A percentile compares a stretch with the other conserved stretches of the same genome.
phyloP scores from a whole-genome alignment of 495 filamentous ascomycete species.

The Platismatia glauca region DNA sequence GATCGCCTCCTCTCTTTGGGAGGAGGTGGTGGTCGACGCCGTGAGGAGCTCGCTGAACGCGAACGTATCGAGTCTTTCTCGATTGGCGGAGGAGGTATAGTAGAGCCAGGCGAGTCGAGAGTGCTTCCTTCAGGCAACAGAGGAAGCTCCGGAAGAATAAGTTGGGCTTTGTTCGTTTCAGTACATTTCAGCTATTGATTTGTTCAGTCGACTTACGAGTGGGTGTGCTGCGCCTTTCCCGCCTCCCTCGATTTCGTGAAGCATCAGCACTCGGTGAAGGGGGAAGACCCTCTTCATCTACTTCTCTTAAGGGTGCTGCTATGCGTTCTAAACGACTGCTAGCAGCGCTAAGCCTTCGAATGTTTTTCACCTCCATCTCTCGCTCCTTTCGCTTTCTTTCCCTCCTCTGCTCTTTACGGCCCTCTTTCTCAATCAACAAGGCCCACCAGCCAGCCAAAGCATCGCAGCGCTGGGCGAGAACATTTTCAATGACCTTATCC shows the following conservation, averaged over 20 bases:
- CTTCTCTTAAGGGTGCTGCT: constrained; percentile 62
- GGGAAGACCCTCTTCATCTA: constrained; percentile 57
- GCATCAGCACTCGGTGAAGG: constrained; percentile 25
- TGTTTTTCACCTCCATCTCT: constrained; percentile 69
- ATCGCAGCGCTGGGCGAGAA: constrained; percentile 82
- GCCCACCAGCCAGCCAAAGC: constrained; percentile 93
- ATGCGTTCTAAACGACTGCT: constrained; percentile 75
- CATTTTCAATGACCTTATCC: constrained; percentile 88
- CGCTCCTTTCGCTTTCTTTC: constrained; percentile 80
- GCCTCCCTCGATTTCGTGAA: constrained; percentile 40
- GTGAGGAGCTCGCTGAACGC: constrained; percentile 58
- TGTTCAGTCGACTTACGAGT: constrained; percentile 23
- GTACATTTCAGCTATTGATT: background rate
- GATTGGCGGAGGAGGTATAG: constrained; percentile 54
- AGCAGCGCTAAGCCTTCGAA: constrained; percentile 74
- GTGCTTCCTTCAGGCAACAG: constrained; percentile 54
- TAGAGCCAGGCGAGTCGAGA: constrained; percentile 33
- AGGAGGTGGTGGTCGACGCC: constrained; percentile 65
- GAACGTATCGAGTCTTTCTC: constrained; percentile 61
- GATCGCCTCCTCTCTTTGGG: constrained; percentile 74
- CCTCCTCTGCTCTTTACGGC: constrained; percentile 73
- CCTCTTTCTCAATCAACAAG: constrained; percentile 88
- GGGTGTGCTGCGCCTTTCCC: constrained; percentile 48
- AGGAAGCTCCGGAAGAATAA: constrained; percentile 57
- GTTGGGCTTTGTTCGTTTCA: constrained; percentile 30